Conservation (phyloP, 163 green algal genomes). For the Scenedesmus sp. region DNA sequence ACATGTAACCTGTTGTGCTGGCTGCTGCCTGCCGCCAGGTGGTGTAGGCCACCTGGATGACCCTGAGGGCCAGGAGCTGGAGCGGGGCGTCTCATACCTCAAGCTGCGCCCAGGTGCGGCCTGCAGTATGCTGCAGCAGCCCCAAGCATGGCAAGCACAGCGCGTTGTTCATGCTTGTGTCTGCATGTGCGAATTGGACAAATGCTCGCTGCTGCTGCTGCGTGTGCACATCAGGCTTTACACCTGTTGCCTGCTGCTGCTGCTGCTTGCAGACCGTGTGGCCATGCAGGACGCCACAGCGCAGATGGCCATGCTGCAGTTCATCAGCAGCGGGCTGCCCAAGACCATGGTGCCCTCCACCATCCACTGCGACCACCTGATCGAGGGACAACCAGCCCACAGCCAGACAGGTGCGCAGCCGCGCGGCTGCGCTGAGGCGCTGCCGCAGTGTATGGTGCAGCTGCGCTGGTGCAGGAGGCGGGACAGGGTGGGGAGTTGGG, state of each 20-base stretch:
- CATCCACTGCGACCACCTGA: slow-evolving; percentile 98
- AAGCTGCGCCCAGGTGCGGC: slow-evolving; percentile 86
- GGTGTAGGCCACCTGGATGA: slow-evolving; percentile 98
- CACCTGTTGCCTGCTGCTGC: neutral
- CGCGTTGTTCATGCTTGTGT: neutral
- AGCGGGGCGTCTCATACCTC: slow-evolving; percentile 93
- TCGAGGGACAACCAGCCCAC: slow-evolving; percentile 95
- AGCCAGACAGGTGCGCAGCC: slow-evolving; percentile 83
- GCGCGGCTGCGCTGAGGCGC: too few relatives aligned
- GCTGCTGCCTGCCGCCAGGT: slow-evolving; percentile 65
- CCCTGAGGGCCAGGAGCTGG: slow-evolving; percentile 87
- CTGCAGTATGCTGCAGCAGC: neutral
- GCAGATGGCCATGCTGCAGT: slow-evolving; percentile 98
- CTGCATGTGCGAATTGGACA: too few relatives aligned
- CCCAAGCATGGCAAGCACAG: neutral
- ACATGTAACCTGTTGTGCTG: neutral
- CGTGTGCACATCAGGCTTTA: too few relatives aligned
- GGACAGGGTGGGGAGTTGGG: too few relatives aligned
- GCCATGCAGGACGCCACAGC: slow-evolving; percentile 98
- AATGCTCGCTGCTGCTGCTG: too few relatives aligned
- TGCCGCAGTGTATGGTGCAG: neutral
- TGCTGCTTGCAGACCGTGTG: slow-evolving; percentile 87
- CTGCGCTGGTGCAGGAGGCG: neutral
- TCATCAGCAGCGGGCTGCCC: slow-evolving; percentile 96
- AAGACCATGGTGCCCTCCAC: slow-evolving; percentile 93